Conservation (phyloP, 306 rosid species). For the Oemleria cerasiformis region DNA sequence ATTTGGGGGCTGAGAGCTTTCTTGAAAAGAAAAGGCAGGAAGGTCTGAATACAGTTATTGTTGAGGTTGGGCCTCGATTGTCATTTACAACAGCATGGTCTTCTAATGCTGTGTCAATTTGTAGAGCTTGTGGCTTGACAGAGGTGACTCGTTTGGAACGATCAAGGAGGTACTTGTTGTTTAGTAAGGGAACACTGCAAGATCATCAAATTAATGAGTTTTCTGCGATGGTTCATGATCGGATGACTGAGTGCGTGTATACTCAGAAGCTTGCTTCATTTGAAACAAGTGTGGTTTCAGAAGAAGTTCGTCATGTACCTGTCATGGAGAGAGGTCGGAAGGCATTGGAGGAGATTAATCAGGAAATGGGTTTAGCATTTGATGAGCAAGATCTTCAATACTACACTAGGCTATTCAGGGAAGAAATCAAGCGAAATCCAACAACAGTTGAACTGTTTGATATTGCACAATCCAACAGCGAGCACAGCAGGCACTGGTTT, state of each 20-base stretch:
- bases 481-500: slow-evolving; percentile 96
- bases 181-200: slow-evolving; percentile 40
- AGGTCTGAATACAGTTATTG: slow-evolving; percentile 52
- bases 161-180: slow-evolving; percentile 79
- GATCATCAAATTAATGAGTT: slow-evolving; percentile 59
- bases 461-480: slow-evolving; percentile 90
- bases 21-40: slow-evolving; percentile 65
- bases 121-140: slow-evolving; percentile 78
- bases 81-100: slow-evolving; percentile 96
- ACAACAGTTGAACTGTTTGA: slow-evolving; percentile 83
- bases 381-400: slow-evolving; percentile 84
- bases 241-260: slow-evolving; percentile 87
- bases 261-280: slow-evolving; percentile 60
- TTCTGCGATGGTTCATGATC: slow-evolving; percentile 74
- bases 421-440: slow-evolving; percentile 78
- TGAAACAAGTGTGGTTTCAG: slow-evolving; percentile 56
- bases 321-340: slow-evolving; percentile 77
- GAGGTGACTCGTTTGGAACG: slow-evolving; percentile 85
- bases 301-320: slow-evolving; percentile 58
- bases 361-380: slow-evolving; percentile 83
- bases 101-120: slow-evolving; percentile 82
- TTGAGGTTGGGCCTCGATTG: slow-evolving; percentile 89
- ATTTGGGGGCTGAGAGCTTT: slow-evolving; percentile 73
- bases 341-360: slow-evolving; percentile 83
- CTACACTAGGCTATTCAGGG: slow-evolving; percentile 75